Evolutionary conservation across 495 filamentous ascomycete species (phyloP), one percentile per base, ranked within the genome.

Genomic region (Penicillium angulare): DNA sequence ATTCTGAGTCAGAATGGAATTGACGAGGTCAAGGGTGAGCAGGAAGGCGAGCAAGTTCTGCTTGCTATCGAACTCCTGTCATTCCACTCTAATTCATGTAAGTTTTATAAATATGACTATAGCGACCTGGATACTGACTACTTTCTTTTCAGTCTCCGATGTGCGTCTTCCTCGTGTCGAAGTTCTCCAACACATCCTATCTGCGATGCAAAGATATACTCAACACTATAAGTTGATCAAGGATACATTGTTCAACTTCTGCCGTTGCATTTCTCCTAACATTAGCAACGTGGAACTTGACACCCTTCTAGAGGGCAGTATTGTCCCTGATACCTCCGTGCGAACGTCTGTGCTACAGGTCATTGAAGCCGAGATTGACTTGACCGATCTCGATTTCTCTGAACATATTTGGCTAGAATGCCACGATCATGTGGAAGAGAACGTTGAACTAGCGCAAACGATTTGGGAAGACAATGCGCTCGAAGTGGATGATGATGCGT

Each of bases 391-490:
- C 21, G 80, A 85, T 24, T 92, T 90, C 61, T 92, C 84, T 7
- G 88, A 90, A 50, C 89, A 97, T 57, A 87, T 97, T 10, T 97
- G 92, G 92, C 77, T 98, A 18, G 86, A 85, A 44, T 92, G 82
- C 65, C 91, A 97, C 60, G 93, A 98, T 51, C 88, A 93, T 49
- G 81, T 88, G 0, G 84, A 90, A 10, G 93, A 97, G 60, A 97
- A 97, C 57, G 79, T 75, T 5, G 89, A 95, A 31, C 74, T 96
- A 23, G 92, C 86, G 2, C 79, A 79, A 22, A 82, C 88, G 0
- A 97, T 97, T 29, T 97, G 95, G 93, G 89, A 96, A 65, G 92
- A 95, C 52, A 96, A 92, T 63, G 87, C 79, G 1, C 82, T 98
- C 40, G 73, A 90, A 53, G 67, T 88, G n/a, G 78, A 85, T 44